These are phyloP conservation scores for Piper betle DNA, from an alignment of 164 flowering plant genomes.

Conservation along the genomic window DNA sequence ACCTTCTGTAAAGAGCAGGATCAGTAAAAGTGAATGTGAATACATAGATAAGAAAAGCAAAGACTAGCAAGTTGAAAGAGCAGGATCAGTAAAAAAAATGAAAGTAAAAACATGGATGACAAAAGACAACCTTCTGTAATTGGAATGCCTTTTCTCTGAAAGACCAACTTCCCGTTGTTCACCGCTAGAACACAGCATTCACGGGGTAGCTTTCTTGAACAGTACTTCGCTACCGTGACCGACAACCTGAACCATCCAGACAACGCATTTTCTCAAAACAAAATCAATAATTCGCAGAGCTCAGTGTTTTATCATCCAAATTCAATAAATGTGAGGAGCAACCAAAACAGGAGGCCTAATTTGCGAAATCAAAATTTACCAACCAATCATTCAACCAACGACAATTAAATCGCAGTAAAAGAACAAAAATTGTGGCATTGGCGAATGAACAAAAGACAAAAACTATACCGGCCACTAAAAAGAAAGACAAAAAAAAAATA, in stretches of 20 bases:
- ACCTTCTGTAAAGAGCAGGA: not conserved
- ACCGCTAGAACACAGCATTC: constrained; percentile 66
- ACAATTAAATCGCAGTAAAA: not conserved
- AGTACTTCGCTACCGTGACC: constrained; percentile 65
- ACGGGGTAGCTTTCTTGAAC: constrained; percentile 57
- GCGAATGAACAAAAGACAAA: too few relatives aligned
- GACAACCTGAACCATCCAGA: constrained; percentile 23
- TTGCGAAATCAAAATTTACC: too few relatives aligned
- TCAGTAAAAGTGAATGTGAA: not conserved
- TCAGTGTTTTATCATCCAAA: too few relatives aligned
- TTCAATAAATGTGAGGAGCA: too few relatives aligned
- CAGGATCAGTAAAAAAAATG: not conserved
- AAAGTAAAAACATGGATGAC: not conserved
- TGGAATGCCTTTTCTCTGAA: constrained; percentile 33
- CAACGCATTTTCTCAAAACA: not conserved
- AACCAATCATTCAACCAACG: not conserved
- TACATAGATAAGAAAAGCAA: not conserved
- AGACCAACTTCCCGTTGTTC: constrained; percentile 74
- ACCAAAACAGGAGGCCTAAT: too few relatives aligned
- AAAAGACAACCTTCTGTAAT: constrained; percentile 18
- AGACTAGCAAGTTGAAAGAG: not conserved
- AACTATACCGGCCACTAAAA: too few relatives aligned
- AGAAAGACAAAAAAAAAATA: not conserved
- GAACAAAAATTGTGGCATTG: not conserved
- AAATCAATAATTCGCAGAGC: too few relatives aligned